Evolutionary conservation across 163 green algal genomes (phyloP), one percentile per base, ranked within the genome.

Genomic region (Coccomyxa subellipsoidea): DNA sequence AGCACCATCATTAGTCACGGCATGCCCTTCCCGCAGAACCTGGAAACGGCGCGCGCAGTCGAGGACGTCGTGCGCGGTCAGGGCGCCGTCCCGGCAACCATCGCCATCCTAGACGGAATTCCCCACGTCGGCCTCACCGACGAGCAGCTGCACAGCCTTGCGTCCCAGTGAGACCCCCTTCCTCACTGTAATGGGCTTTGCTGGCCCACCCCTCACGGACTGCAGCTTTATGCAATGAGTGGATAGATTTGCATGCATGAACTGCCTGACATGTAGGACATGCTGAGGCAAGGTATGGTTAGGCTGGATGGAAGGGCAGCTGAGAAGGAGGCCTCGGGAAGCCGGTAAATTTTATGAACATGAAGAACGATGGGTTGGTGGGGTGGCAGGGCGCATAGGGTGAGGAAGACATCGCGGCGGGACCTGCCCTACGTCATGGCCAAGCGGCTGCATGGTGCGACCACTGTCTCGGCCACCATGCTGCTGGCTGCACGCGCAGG

Each of bases 381-480:
- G 5, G 4, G 47, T 59, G 47, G 38, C 38, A 85, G 76, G 80
- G 80, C 76, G 37, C 18, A 36, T 35, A 76, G 77, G 76, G 91
- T 96, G 82, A 77, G 83, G 27, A 98, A 98, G 84, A 91, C 93
- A 4, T 96, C 92, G 0, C 86, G 93, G 9, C 83, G 94, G 5
- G 94, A 98, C 85, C 83, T 98, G 35, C 85, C 93, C 0, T 78
- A 88, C 34, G 92, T 94, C 25, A 85, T 96, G 32, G 90, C 93
- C 0, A 83, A 77, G 27, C 38, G 84, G 10, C 10, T 90, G 34
- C 93, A 97, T 76, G 97, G 95, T 0, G 94, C 95, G 5, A 99
- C 97, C 10, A 99, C 97, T 2, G 97, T 99, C n/a, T 96, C 94
- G 0, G 92, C 93, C 25, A 99, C 97, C 8, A 96, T 98, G 91